These are phyloP conservation scores for Zoysia matrella DNA, from an alignment of 202 grass and related monocot genomes.

Conservation along the genomic window DNA sequence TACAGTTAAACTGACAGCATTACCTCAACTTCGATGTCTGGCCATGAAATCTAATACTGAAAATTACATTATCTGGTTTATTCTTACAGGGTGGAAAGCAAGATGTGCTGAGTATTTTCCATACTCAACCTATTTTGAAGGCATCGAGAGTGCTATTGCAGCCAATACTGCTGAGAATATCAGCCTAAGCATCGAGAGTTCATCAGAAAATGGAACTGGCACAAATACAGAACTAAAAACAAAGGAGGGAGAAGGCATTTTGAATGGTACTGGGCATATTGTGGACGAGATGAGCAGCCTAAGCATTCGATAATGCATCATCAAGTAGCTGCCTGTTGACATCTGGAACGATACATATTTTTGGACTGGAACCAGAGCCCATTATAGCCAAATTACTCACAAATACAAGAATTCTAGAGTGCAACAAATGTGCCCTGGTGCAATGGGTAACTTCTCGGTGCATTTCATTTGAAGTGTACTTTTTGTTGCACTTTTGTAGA, in stretches of 20 bases:
- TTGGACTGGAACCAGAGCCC: slow-evolving; percentile 40
- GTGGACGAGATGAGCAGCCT: slow-evolving; percentile 76
- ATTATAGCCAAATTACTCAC: slow-evolving; percentile 45
- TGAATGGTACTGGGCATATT: slow-evolving; percentile 75
- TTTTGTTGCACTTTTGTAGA: slow-evolving; percentile 46
- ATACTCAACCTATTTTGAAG: slow-evolving; percentile 86
- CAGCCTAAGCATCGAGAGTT: slow-evolving; percentile 37
- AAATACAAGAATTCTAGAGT: slow-evolving; percentile 21
- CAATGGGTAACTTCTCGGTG: slow-evolving; percentile 48
- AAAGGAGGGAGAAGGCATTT: slow-evolving; percentile 38
- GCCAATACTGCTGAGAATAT: slow-evolving; percentile 40
- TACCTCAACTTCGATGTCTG: too few relatives aligned
- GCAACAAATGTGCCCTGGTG: slow-evolving; percentile 38
- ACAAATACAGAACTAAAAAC: slow-evolving; percentile 31
- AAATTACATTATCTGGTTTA: slow-evolving; percentile 34
- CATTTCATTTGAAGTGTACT: slow-evolving; percentile 51
- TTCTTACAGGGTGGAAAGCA: slow-evolving; percentile 84
- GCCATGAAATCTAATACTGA: not conserved
- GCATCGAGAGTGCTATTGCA: slow-evolving; percentile 57
- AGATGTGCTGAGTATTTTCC: slow-evolving; percentile 86
- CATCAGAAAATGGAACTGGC: slow-evolving; percentile 81
- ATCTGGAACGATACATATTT: slow-evolving; percentile 45
- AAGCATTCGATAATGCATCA: slow-evolving; percentile 63
- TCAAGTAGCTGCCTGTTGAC: slow-evolving; percentile 35
- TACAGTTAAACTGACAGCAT: too few relatives aligned